phyloP scores from a whole-genome alignment of 1,284 basidiomycete genomes.

The Coniophora puteana region DNA sequence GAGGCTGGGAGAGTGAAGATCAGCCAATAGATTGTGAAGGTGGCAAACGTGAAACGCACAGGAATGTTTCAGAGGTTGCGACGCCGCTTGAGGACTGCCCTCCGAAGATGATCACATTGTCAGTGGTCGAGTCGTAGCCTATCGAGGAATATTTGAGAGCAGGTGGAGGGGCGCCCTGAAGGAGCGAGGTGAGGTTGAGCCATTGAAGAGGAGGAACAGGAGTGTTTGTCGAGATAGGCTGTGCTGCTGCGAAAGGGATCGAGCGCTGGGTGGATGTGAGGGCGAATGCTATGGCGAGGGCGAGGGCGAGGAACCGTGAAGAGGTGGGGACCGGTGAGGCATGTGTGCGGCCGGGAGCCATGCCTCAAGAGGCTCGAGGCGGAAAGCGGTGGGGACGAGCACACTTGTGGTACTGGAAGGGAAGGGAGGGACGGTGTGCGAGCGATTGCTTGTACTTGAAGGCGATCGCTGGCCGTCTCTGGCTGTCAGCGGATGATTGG shows the following conservation, averaged over 20 bases:
- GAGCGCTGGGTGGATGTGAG: too few species aligned
- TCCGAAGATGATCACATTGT: slow-evolving; percentile 68
- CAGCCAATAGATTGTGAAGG: slow-evolving; percentile 8
- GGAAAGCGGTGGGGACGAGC: too few species aligned
- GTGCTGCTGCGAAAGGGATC: slow-evolving; percentile 9
- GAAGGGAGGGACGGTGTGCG: too few species aligned
- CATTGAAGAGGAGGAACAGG: slow-evolving; percentile 60
- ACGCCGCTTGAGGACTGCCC: slow-evolving; percentile 66
- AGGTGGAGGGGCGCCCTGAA: slow-evolving; percentile 53
- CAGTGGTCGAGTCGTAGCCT: slow-evolving; percentile 54
- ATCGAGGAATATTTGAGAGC: slow-evolving; percentile 70
- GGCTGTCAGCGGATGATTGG: too few species aligned
- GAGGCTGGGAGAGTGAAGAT: slow-evolving; percentile 36
- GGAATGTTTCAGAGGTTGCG: slow-evolving; percentile 59
- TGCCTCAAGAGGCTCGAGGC: too few species aligned
- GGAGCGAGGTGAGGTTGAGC: slow-evolving; percentile 62
- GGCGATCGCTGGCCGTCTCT: too few species aligned
- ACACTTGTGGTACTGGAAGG: too few species aligned
- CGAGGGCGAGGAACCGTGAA: too few species aligned
- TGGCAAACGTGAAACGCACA: slow-evolving; percentile 39
- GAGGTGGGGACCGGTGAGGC: too few species aligned
- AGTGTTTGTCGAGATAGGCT: slow-evolving; percentile 32
- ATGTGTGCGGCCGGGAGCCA: too few species aligned
- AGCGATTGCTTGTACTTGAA: too few species aligned
- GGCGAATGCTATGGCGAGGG: too few species aligned